These are phyloP conservation scores for Penicillium samsonianum DNA, from an alignment of 495 filamentous ascomycete genomes.

Conservation along the genomic window DNA sequence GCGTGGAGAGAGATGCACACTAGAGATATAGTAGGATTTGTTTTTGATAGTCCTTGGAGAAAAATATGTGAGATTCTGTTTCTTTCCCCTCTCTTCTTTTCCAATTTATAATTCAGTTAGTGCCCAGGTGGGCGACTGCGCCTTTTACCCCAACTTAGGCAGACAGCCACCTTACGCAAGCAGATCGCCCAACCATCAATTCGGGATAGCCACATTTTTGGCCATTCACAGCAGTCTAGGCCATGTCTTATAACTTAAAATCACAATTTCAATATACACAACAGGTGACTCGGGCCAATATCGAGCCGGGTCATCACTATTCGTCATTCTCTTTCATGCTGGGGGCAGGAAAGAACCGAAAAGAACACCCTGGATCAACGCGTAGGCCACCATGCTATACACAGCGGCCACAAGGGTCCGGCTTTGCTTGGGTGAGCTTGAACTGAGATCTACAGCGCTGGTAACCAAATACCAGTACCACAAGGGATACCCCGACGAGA, in stretches of 20 bases:
- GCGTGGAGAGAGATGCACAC: conserved; percentile 1
- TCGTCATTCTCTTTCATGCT: conserved; percentile 49
- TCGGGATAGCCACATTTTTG: background rate
- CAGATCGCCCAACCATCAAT: conserved; percentile 3
- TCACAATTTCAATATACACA: conserved; percentile 5
- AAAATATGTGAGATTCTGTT: background rate
- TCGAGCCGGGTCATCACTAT: background rate
- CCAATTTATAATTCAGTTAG: background rate
- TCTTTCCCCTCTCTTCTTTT: background rate
- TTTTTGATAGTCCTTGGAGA: background rate
- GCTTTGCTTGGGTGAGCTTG: conserved; percentile 24
- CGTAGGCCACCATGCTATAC: conserved; percentile 77
- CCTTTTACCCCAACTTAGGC: conserved; percentile 15
- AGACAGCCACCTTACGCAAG: conserved; percentile 18
- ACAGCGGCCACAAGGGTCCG: conserved; percentile 40
- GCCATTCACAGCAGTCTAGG: background rate
- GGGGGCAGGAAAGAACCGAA: conserved; percentile 95
- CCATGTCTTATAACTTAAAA: background rate
- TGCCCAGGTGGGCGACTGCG: conserved; percentile 4
- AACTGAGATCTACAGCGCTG: conserved; percentile 27
- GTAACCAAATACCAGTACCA: conserved; percentile 83
- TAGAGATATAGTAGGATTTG: background rate
- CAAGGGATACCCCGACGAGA: conserved; percentile 84
- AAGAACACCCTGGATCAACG: conserved; percentile 73
- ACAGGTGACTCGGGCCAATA: background rate